These are phyloP conservation scores for Plectosphaerella plurivora DNA, from an alignment of 2,329 filamentous ascomycete species.

Conservation along the genomic window DNA sequence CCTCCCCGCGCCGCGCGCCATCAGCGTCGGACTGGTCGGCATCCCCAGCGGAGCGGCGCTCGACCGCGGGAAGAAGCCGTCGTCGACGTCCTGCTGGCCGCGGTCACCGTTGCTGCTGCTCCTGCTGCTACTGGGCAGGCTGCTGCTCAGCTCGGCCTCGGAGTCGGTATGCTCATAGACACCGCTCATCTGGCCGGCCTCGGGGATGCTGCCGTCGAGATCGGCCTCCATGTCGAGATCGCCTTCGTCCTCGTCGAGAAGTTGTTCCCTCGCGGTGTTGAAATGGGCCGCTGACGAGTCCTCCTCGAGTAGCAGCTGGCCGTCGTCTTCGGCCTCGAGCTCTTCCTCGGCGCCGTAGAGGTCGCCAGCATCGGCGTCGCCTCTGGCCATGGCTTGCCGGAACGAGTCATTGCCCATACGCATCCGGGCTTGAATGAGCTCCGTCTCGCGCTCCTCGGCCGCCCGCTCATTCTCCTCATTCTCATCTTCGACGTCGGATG, in stretches of 20 bases:
- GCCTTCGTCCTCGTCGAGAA: constrained; percentile 16
- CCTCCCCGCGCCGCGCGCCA: constrained; percentile 17
- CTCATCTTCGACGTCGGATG: constrained; percentile 32
- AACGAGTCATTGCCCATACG: constrained; percentile 58
- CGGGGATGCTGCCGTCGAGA: constrained; percentile 67
- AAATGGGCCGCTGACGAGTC: constrained; percentile 37
- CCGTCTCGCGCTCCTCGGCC: constrained; percentile 39
- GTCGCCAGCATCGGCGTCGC: constrained; percentile 40
- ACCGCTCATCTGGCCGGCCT: constrained; percentile 47
- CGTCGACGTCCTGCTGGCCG: constrained; percentile 17
- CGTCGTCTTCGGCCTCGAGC: constrained; percentile 49
- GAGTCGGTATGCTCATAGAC: constrained; percentile 77
- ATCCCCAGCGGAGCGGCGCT: constrained; percentile 21
- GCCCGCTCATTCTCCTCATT: constrained; percentile 31
- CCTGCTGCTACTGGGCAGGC: constrained; percentile 26
- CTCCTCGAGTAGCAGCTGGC: constrained; percentile 60
- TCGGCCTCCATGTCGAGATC: constrained; percentile 62
- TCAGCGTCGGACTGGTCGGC: constrained; percentile 32
- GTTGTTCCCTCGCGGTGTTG: constrained; percentile 17
- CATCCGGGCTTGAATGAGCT: constrained; percentile 45
- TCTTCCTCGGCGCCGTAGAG: constrained; percentile 52
- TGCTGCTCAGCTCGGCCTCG: constrained; percentile 57
- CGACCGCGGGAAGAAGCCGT: constrained; percentile 35
- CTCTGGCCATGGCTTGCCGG: constrained; percentile 51
- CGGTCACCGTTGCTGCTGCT: constrained; percentile 13